A percentile compares a stretch with the other conserved stretches of the same genome.
These are phyloP conservation scores for Camelina neglecta DNA, from an alignment of 345 rosid genomes.

Conservation along the genomic window DNA sequence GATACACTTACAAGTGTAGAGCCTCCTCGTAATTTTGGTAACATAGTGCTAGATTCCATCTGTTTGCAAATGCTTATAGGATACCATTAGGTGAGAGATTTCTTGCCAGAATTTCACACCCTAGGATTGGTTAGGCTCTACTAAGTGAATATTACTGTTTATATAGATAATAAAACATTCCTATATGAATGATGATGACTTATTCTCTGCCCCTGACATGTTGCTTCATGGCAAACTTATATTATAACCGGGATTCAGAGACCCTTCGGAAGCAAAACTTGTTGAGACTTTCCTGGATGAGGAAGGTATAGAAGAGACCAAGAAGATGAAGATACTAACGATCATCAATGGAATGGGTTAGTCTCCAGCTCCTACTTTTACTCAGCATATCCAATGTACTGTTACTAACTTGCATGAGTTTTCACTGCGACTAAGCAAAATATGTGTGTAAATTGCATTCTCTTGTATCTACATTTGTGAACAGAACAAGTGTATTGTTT, in stretches of 20 bases:
- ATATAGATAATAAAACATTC: not conserved
- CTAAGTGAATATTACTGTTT: constrained; percentile 1
- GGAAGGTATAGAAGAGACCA: constrained; percentile 62
- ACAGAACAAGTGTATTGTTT: constrained; percentile 18
- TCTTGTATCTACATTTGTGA: constrained; percentile 1
- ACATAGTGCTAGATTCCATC: not conserved
- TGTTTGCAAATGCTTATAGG: constrained; percentile 13
- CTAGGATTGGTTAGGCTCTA: constrained; percentile 1
- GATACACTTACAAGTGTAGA: not conserved
- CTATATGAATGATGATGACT: not conserved
- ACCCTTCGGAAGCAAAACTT: constrained; percentile 67
- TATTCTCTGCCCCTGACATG: not conserved
- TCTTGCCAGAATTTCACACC: constrained; percentile 2
- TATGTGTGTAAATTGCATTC: not conserved
- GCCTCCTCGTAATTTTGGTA: not conserved
- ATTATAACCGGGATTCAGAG: constrained; percentile 48
- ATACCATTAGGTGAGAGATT: constrained; percentile 7
- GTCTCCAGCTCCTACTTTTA: constrained; percentile 32
- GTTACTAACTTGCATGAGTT: not conserved
- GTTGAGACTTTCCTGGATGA: constrained; percentile 81
- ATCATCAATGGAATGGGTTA: constrained; percentile 80
- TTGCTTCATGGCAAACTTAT: not conserved
- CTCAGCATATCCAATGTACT: not conserved
- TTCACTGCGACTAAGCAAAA: not conserved
- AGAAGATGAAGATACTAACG: constrained; percentile 62